phyloP scores from a whole-genome alignment of 805 yeast species.

The Teunomyces panamensis region DNA sequence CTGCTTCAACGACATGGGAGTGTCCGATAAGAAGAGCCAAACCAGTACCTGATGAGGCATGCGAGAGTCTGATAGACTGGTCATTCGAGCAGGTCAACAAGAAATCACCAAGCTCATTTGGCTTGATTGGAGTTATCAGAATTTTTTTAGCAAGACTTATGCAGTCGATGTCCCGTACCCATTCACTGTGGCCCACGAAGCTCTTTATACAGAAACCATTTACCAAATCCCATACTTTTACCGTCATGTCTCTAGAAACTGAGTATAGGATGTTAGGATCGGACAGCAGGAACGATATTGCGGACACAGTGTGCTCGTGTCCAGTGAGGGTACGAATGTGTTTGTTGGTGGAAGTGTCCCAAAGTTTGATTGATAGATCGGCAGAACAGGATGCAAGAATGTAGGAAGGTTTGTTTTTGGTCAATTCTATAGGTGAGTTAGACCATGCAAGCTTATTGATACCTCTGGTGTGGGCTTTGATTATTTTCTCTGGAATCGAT shows the following conservation, averaged over 20 bases:
- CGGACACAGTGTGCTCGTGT: constrained; percentile 83
- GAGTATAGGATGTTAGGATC: constrained; percentile 51
- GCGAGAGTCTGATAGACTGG: constrained; percentile 66
- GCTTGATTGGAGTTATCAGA: constrained; percentile 9
- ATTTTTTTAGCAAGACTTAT: constrained; percentile 16
- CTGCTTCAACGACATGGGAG: constrained; percentile 77
- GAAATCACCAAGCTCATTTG: constrained; percentile 49
- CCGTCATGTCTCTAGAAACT: constrained; percentile 60
- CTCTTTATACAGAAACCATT: constrained; percentile 67
- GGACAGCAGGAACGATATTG: constrained; percentile 49
- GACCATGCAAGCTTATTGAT: constrained; percentile 62
- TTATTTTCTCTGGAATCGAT: constrained; percentile 56
- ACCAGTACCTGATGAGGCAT: constrained; percentile 64
- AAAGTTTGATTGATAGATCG: constrained; percentile 60
- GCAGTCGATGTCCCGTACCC: constrained; percentile 72
- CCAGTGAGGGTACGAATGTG: constrained; percentile 68
- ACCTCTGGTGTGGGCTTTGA: constrained; percentile 74
- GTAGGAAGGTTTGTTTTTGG: constrained; percentile 12
- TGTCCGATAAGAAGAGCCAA: constrained; percentile 71
- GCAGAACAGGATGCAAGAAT: constrained; percentile 50
- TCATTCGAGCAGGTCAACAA: constrained; percentile 77
- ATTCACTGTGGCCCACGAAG: constrained; percentile 78
- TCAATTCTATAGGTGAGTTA: constrained; percentile 27
- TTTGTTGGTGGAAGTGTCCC: constrained; percentile 57
- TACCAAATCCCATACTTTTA: constrained; percentile 63